These are phyloP conservation scores for Theileria luwenshuni DNA, from an alignment of 169 alveolate species.

Conservation along the genomic window DNA sequence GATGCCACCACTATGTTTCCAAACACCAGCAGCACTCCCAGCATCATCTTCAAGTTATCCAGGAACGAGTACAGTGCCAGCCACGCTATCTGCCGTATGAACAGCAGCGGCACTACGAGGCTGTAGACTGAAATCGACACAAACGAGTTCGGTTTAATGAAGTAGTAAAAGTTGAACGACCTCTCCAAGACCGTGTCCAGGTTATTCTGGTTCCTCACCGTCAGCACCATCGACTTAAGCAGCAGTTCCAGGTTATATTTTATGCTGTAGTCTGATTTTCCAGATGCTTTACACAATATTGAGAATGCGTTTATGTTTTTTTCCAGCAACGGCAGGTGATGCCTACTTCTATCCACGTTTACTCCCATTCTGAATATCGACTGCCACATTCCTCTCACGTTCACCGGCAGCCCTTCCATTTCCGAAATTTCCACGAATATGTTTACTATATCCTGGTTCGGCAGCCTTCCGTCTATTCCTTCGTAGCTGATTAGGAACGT, in stretches of 20 bases:
- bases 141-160: slow-evolving; percentile 17
- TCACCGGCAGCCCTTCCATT: slow-evolving; percentile 8
- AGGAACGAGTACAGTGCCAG: slow-evolving; percentile 19
- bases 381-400: slow-evolving; percentile 30
- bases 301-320: slow-evolving; percentile 44
- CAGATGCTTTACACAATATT: slow-evolving; percentile 31
- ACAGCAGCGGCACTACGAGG: slow-evolving; percentile 39
- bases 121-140: slow-evolving; percentile 32
- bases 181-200: slow-evolving; percentile 63
- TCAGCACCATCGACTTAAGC: slow-evolving; percentile 26
- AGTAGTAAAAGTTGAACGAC: slow-evolving; percentile 30
- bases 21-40: slow-evolving; percentile 21
- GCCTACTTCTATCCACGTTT: slow-evolving; percentile 34
- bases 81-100: slow-evolving; percentile 32
- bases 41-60: slow-evolving; percentile 32
- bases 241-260: slow-evolving; percentile 34
- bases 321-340: slow-evolving; percentile 59
- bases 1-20: slow-evolving; percentile 46
- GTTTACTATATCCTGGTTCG: slow-evolving; percentile 53
- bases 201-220: slow-evolving; percentile 57
- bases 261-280: not conserved
- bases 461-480: slow-evolving; percentile 59
- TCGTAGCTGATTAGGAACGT: slow-evolving; percentile 46
- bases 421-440: slow-evolving; percentile 29
- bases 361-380: slow-evolving; percentile 47